phyloP scores from a whole-genome alignment of 2,329 filamentous ascomycete genomes.

The Penicillium griseofulvum region DNA sequence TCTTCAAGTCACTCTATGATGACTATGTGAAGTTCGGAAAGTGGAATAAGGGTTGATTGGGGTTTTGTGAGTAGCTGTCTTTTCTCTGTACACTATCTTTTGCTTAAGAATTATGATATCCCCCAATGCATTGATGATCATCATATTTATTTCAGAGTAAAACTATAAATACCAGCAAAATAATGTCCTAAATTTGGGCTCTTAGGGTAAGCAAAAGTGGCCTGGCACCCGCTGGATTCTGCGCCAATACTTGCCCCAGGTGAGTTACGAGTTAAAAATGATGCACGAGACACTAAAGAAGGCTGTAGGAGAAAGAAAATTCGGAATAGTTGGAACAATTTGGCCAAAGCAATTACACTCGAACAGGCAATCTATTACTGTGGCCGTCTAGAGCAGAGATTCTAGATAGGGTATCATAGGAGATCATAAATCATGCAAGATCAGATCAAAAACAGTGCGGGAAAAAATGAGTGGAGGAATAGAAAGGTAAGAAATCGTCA shows the following conservation, averaged over 20 bases:
- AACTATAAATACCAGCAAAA: background rate
- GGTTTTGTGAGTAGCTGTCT: slow-evolving; percentile 1
- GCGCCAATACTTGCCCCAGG: background rate
- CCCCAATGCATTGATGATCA: slow-evolving; percentile 25
- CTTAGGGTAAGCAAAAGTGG: background rate
- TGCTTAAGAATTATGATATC: slow-evolving; percentile 26
- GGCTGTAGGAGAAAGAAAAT: background rate
- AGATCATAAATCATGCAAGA: slow-evolving; percentile 23
- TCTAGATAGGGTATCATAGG: slow-evolving; percentile 30
- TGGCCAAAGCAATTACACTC: background rate
- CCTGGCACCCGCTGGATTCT: background rate
- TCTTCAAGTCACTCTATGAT: slow-evolving; percentile 54
- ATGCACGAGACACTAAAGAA: background rate
- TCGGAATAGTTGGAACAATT: background rate
- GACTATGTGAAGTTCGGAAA: slow-evolving; percentile 51
- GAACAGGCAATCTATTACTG: slow-evolving; percentile 2
- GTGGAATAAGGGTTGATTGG: slow-evolving; percentile 45
- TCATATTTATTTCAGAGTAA: background rate
- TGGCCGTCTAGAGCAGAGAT: slow-evolving; percentile 15
- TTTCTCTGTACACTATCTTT: slow-evolving; percentile 20
- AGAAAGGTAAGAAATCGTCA: background rate
- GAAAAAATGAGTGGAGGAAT: background rate
- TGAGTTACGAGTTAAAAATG: too few relatives aligned
- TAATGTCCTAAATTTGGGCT: background rate
- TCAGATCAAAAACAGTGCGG: background rate